These are phyloP conservation scores for Tetrapyrgos nigripes DNA, from an alignment of 1,284 basidiomycete genomes.

Conservation along the genomic window DNA sequence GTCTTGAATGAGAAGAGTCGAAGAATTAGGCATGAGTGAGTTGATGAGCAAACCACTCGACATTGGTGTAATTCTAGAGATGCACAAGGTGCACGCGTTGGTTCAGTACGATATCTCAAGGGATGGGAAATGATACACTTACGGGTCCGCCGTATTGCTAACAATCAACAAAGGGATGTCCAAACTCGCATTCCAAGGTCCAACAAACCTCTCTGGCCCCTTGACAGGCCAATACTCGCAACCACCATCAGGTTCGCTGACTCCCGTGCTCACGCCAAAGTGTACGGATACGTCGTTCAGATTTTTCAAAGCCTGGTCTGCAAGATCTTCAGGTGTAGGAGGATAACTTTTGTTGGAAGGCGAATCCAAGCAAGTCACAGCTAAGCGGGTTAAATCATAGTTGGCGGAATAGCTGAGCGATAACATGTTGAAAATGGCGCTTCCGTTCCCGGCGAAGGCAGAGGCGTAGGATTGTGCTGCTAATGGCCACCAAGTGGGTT, in stretches of 20 bases:
- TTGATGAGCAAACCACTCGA: slow-evolving; percentile 25
- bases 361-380: slow-evolving; percentile 28
- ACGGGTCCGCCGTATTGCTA: slow-evolving; percentile 32
- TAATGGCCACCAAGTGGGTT: slow-evolving; percentile 13
- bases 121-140: neutral
- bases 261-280: slow-evolving; percentile 25
- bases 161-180: slow-evolving; percentile 28
- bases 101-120: neutral
- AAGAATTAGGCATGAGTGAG: slow-evolving; percentile 30
- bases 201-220: slow-evolving; percentile 25
- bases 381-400: slow-evolving; percentile 22
- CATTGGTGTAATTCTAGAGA: slow-evolving; percentile 21
- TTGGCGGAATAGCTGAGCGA: neutral
- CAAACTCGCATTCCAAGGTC: slow-evolving; percentile 27
- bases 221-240: slow-evolving; percentile 29
- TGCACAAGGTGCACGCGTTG: neutral
- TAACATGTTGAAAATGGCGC: slow-evolving; percentile 22
- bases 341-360: slow-evolving; percentile 9
- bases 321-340: slow-evolving; percentile 27
- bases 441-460: slow-evolving; percentile 27
- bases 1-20: slow-evolving; percentile 29
- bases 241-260: slow-evolving; percentile 29
- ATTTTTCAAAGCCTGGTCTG: slow-evolving; percentile 23
- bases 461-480: slow-evolving; percentile 18
- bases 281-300: slow-evolving; percentile 24